Base-by-base conservation (phyloP, 257 asterid species). In the Capsicum baccatum region DNA sequence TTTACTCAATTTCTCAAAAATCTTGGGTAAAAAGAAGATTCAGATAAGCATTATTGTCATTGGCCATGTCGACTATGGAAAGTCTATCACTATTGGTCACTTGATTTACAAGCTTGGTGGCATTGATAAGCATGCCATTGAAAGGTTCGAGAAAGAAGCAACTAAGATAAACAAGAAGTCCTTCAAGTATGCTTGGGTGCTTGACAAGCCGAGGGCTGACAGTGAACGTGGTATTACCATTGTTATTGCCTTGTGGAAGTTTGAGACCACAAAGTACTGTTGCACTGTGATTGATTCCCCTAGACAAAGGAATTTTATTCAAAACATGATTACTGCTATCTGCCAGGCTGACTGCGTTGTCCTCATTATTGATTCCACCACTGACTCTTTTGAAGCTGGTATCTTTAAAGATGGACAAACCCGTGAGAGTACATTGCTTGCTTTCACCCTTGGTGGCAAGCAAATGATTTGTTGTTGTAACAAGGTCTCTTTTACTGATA, bases 111-210 rank as follows among this genome's bases (percentile, higher is more conserved):
- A 91, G 91, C 92, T 91, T 76, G 94, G 94, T 70, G 93, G 94
- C 84, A 91, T 91, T 83, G 94, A 90, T 88, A 91, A 90, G 92
- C 90, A 93, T 87, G 94, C 90, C 35, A 91, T 90, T 8, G 92
- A 91, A 50, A 90, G 93, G 89, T 91, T 91, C 6, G 94, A 91
- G 89, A 91, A 91, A 80, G 88, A 90, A 81, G 87, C 91, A 0
- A 96, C 97, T 80, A 96, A 93, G 88, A 93, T 93, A 96, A 93
- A 93, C 93, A 93, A 93, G 90, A 92, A 96, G 90, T 93, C 96
- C 6, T 94, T 94, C 93, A 94, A 94, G 91, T 94, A 94, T 47
- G 98, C 97, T 0, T 94, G 98, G 97, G 95, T 94, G 85, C 92
- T 94, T 9, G 98, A 94, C 94, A 94, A 94, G 87, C 98, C 92